These are phyloP conservation scores for Leptomonas pyrrhocoris DNA, from an alignment of 208 protist genomes.

Conservation along the genomic window DNA sequence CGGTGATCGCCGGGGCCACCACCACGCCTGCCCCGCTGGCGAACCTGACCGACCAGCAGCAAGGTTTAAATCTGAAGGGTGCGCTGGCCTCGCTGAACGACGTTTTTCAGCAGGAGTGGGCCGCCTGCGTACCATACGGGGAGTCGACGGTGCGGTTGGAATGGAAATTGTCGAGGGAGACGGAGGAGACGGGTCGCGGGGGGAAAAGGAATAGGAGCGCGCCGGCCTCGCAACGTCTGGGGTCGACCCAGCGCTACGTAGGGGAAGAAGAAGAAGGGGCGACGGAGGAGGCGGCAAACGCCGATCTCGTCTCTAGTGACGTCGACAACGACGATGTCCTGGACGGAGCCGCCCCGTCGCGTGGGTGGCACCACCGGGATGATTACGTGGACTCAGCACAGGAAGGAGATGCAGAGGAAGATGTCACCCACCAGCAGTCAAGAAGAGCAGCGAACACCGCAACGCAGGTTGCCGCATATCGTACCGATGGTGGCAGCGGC, in stretches of 20 bases:
- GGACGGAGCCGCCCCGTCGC: neutral
- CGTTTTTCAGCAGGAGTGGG: conserved; percentile 66
- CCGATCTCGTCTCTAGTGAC: neutral
- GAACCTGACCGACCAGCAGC: conserved; percentile 17
- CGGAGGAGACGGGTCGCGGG: neutral
- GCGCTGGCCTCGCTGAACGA: conserved; percentile 43
- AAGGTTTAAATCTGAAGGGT: conserved; percentile 22
- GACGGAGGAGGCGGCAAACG: neutral
- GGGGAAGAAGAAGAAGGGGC: neutral
- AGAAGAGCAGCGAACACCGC: neutral
- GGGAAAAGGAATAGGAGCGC: neutral
- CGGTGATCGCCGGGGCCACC: conserved; percentile 6
- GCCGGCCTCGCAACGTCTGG: neutral
- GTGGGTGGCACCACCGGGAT: conserved; percentile 4
- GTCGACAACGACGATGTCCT: neutral
- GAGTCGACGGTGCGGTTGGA: conserved; percentile 34
- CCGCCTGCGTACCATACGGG: conserved; percentile 41
- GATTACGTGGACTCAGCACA: neutral
- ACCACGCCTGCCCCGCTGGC: conserved; percentile 14
- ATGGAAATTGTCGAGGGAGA: conserved; percentile 20
- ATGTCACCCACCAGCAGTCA: neutral
- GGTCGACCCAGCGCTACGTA: neutral
- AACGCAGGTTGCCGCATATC: neutral
- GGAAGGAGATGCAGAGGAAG: neutral
- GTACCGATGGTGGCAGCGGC: neutral